Evolutionary conservation across 1,284 basidiomycete genomes (phyloP).

Genomic region (Leccinum griseonigrum): DNA sequence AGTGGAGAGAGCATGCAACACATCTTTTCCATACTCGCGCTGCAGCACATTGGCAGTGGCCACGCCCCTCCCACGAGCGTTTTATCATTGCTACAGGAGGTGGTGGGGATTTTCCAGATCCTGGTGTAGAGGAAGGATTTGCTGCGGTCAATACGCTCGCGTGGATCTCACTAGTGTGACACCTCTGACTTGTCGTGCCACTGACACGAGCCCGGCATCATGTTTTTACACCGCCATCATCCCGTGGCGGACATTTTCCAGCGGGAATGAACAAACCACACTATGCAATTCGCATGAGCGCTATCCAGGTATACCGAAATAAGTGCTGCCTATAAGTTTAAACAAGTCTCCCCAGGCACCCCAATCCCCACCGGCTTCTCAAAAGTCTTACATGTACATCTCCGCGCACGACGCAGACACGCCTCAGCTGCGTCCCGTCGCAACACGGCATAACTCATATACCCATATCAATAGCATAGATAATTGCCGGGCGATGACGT

Average conservation of each 20-base stretch:
- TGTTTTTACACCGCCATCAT: neutral
- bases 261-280: slow-evolving; percentile 6
- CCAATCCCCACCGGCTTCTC: neutral
- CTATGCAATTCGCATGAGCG: neutral
- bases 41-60: neutral
- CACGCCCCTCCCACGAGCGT: slow-evolving; percentile 1
- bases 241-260: neutral
- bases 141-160: neutral
- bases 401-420: neutral
- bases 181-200: neutral
- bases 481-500: neutral
- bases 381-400: slow-evolving; percentile 5
- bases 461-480: neutral
- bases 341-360: neutral
- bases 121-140: too few relatives aligned
- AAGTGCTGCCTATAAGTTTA: neutral
- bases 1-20: neutral
- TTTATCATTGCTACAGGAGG: neutral
- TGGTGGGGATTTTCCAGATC: neutral
- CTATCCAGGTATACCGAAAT: neutral
- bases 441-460: neutral
- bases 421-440: neutral
- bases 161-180: neutral
- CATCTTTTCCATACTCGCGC: too few relatives aligned
- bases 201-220: neutral